Conservation (phyloP, 192 early-diverging fungal genomes). For the Dissophora globulifera region DNA sequence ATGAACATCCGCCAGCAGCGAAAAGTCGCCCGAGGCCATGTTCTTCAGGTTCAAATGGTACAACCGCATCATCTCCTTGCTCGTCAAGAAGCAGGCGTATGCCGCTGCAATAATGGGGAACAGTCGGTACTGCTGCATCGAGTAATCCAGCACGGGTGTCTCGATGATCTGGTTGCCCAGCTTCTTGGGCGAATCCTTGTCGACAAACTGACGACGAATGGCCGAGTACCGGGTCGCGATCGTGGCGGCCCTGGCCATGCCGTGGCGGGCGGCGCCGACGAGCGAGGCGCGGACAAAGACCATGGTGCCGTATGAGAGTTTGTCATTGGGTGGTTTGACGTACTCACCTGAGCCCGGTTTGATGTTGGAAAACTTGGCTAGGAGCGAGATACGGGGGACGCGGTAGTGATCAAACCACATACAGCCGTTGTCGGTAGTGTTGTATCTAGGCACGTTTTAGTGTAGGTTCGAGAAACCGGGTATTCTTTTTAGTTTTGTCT, state of each 20-base stretch:
- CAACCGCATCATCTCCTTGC: conserved; percentile 66
- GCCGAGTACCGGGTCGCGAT: conserved; percentile 78
- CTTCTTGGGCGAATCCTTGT: conserved; percentile 60
- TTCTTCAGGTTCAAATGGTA: conserved; percentile 69
- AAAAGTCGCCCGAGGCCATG: conserved; percentile 68
- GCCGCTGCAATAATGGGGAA: conserved; percentile 74
- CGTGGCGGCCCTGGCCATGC: conserved; percentile 76
- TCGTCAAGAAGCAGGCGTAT: conserved; percentile 78
- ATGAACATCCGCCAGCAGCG: conserved; percentile 75
- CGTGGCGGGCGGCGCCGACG: conserved; percentile 66
- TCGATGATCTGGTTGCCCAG: conserved; percentile 57
- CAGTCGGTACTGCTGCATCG: conserved; percentile 80
- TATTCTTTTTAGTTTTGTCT: no score
- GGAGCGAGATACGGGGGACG: conserved; percentile 81
- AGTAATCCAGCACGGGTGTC: conserved; percentile 78
- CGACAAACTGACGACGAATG: conserved; percentile 77
- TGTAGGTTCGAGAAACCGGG: no score
- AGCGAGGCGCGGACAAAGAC: conserved; percentile 82
- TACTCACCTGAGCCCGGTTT: conserved; percentile 74
- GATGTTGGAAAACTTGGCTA: conserved; percentile 79
- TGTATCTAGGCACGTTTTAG: conserved; percentile 70
- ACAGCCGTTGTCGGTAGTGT: conserved; percentile 88
- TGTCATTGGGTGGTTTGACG: conserved; percentile 75
- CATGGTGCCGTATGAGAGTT: conserved; percentile 91
- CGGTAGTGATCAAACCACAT: conserved; percentile 84